Evolutionary conservation across 768 basidiomycete genomes (phyloP).

Genomic region (Gautieria morchelliformis): DNA sequence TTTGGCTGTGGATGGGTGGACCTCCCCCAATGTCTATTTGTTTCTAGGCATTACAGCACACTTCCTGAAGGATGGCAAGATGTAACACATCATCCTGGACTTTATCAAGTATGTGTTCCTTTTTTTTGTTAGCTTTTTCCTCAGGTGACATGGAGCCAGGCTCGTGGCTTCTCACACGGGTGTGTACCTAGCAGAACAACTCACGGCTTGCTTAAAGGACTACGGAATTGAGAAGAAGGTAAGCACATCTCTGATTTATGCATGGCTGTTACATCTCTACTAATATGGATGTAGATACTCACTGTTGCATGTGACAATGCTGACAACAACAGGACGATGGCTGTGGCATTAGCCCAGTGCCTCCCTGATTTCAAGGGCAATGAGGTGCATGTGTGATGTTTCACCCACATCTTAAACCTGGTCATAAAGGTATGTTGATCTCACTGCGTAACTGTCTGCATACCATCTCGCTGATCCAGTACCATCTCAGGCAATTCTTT

Average conservation of each 20-base stretch:
- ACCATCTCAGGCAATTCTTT: conserved; percentile 16
- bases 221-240: not conserved
- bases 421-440: conserved; percentile 14
- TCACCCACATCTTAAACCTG: conserved; percentile 23
- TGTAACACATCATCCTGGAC: conserved; percentile 14
- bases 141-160: not conserved
- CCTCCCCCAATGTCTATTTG: conserved; percentile 19
- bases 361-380: conserved; percentile 14
- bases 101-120: conserved; percentile 10
- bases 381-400: conserved; percentile 15
- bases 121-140: not conserved
- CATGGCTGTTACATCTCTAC: not conserved
- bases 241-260: too few species aligned
- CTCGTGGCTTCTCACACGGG: not conserved
- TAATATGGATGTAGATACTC: not conserved
- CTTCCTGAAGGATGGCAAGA: conserved; percentile 14
- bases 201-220: not conserved
- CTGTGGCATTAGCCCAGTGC: not conserved
- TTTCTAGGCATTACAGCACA: conserved; percentile 21
- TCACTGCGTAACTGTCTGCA: too few species aligned
- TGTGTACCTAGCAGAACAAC: not conserved
- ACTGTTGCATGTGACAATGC: conserved; percentile 6
- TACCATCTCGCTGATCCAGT: not conserved
- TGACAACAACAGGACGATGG: conserved; percentile 6
- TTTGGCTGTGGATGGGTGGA: conserved; percentile 23